Base-by-base conservation (phyloP, 306 rosid species). In the Vigna unguiculata region DNA sequence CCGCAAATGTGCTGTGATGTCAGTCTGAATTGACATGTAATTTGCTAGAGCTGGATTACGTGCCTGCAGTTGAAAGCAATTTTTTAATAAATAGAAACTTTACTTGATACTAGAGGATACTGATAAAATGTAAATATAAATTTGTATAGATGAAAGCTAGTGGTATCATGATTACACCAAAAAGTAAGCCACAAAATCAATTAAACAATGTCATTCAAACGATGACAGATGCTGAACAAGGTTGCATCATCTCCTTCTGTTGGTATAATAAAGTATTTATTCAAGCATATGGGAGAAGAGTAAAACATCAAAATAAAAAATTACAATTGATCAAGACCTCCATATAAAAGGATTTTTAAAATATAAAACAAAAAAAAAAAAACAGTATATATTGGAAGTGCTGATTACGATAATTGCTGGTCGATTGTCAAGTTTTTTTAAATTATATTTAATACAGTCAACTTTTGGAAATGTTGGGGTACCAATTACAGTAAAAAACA, bases 1-100 rank as follows among this genome's bases (percentile, higher is more conserved):
- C 30, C 98, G 96, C 97, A 92, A 89, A 25, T 80, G 90, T 79
- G 90, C 83, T 57, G 90, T 80, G 70, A 92, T 80, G 53, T 90
- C 91, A 74, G 84, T 84, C 85, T 95, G 98, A 62, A 78, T 81
- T 43, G 87, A 86, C 88, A 89, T 77, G 81, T 86, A 90, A 85
- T 90, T 90, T 77, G 78, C 88, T 78, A 77, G 75, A 61, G 83
- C 71, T 54, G 87, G 86, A 81, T 81, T 83, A 11, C 87, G 88
- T 43, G 88, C 88, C 97, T 94, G 91, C 82, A 77, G 69, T 81
- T 28, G 59, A 75, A 59, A 73, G 64, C 3, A 55, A 51, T 66
- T 51, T 81, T 46, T 45, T 69, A 71, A 21, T 60, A 66, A 21
- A 70, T 19, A 49, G 49, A 76, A 76, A 52, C 4, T 24, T 60